phyloP scores from a whole-genome alignment of 106 monocot species.

The Dioscorea dumetorum region DNA sequence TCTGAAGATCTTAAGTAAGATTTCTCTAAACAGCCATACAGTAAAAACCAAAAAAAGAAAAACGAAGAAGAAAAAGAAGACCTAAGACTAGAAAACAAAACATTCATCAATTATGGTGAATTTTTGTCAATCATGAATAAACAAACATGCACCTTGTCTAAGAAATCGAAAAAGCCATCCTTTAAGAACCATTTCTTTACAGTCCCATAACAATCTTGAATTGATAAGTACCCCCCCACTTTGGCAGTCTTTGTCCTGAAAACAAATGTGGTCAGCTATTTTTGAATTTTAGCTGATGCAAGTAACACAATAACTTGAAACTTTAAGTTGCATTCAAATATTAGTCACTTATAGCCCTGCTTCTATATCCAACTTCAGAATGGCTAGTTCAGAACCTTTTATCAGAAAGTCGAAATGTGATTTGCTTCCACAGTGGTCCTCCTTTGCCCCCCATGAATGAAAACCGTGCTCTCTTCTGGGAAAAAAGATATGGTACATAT shows the following conservation, averaged over 20 bases:
- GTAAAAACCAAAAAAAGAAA: no score
- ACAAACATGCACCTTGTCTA: slow-evolving; percentile 51
- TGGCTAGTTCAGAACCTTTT: slow-evolving; percentile 30
- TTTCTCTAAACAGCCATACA: no score
- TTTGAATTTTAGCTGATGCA: background rate
- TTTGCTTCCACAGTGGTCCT: slow-evolving; percentile 85
- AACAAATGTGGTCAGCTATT: slow-evolving; percentile 4
- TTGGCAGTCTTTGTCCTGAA: slow-evolving; percentile 25
- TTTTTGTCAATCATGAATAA: no score
- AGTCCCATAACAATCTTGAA: slow-evolving; percentile 45
- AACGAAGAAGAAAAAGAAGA: no score
- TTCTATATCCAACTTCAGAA: no score
- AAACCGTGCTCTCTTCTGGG: slow-evolving; percentile 84
- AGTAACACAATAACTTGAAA: background rate
- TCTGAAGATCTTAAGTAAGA: no score
- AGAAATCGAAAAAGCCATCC: slow-evolving; percentile 73
- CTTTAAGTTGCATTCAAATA: no score
- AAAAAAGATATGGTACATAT: background rate
- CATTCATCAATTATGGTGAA: no score
- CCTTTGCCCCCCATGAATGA: slow-evolving; percentile 98
- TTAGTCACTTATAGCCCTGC: no score
- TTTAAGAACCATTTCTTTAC: slow-evolving; percentile 39
- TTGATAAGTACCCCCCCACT: slow-evolving; percentile 67
- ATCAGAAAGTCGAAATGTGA: slow-evolving; percentile 61
- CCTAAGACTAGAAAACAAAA: no score